Base-by-base conservation (phyloP, 2,329 filamentous ascomycete species). In the Paradendryphiella salina region DNA sequence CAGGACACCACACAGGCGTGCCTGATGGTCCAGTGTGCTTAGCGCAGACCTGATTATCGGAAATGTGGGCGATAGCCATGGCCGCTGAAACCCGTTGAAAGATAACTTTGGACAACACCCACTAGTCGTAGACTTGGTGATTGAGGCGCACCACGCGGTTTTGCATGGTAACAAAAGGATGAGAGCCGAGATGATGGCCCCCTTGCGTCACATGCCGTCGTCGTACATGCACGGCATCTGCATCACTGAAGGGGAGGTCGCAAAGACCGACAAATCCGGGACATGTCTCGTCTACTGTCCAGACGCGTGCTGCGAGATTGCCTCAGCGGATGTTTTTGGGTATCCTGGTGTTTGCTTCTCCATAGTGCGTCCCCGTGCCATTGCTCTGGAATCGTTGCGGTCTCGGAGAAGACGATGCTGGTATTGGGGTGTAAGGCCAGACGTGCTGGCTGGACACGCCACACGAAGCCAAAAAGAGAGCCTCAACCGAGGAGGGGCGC, bases 401-500 rank as follows among this genome's bases (percentile, higher is more conserved):
- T 11, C 51, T 67, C 65, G 65, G 66, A 45, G 60, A 59, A 41
- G 47, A 63, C 65, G 63, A 65, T 57, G 65, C 57, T 60, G 59
- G 57, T 57, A n/a, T 56, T 59, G 52, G 34, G 54, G 59, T 40
- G 57, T 55, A 8, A 31, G 32, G 46, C n/a, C 47, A 58, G 56
- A 46, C 46, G 50, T 42, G 52, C 47, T 52, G 51, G 67, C 56
- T 10, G 52, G 64, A 66, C 65, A 67, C 57, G 60, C 65, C 57
- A 64, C 57, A 42, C 64, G 56, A 63, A 52, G 44, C 67, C 67
- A 5, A 53, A 63, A 60, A 44, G 35, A 59, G 67, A 53, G 63
- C 53, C 57, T 70, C 65, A 67, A 63, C 70, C 69, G 70, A 68
- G 58, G 61, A 65, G 63, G 64, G 64, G 60, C 63, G 50, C 56